These are phyloP conservation scores for Mortierella claussenii DNA, from an alignment of 192 early-diverging fungal genomes.

Conservation along the genomic window DNA sequence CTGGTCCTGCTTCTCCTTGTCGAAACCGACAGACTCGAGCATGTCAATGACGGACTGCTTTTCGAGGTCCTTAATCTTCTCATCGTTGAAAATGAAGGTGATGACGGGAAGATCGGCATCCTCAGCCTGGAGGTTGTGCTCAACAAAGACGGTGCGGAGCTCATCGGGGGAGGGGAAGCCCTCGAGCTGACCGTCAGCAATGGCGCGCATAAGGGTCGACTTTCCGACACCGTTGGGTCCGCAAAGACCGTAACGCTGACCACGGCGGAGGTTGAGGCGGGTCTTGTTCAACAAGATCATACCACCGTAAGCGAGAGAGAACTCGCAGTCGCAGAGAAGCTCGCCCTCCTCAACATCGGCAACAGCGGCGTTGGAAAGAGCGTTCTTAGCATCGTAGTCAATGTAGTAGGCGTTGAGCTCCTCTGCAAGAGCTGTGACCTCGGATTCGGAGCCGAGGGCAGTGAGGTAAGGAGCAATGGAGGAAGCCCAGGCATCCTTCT, in stretches of 20 bases:
- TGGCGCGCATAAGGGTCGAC: slow-evolving; percentile 88
- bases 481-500: slow-evolving; percentile 73
- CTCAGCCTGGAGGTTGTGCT: slow-evolving; percentile 79
- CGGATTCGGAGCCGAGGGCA: slow-evolving; percentile 64
- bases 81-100: slow-evolving; percentile 73
- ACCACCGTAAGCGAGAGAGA: slow-evolving; percentile 86
- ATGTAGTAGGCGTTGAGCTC: slow-evolving; percentile 59
- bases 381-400: slow-evolving; percentile 54
- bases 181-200: slow-evolving; percentile 84
- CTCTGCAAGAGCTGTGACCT: slow-evolving; percentile 59
- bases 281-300: slow-evolving; percentile 83
- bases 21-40: slow-evolving; percentile 77
- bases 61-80: slow-evolving; percentile 67
- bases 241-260: slow-evolving; percentile 84
- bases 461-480: slow-evolving; percentile 66
- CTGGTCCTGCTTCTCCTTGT: slow-evolving; percentile 67
- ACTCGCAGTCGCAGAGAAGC: slow-evolving; percentile 77
- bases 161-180: slow-evolving; percentile 72
- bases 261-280: slow-evolving; percentile 71
- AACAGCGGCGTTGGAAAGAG: slow-evolving; percentile 56
- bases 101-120: slow-evolving; percentile 76
- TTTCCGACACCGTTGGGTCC: slow-evolving; percentile 90
- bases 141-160: slow-evolving; percentile 83
- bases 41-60: slow-evolving; percentile 55
- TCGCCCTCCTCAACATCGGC: slow-evolving; percentile 66